A percentile compares a stretch with the other conserved stretches of the same genome.
Evolutionary conservation across 371 early-diverging fungal species (phyloP).

Genomic region (Rhizopus arrhizus): DNA sequence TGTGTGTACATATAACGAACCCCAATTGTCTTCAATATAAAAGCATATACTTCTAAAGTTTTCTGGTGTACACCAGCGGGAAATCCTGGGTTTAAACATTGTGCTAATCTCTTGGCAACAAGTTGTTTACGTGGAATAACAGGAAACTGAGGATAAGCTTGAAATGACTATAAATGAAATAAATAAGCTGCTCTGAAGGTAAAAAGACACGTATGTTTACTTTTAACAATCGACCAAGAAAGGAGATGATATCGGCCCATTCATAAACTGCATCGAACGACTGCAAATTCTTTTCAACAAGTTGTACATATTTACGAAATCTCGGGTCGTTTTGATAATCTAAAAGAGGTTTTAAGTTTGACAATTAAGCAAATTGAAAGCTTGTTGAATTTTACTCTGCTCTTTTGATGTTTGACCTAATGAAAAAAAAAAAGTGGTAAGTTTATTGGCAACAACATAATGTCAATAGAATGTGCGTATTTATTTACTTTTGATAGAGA

Average conservation of each 20-base stretch:
- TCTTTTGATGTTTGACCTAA: constrained; percentile 18
- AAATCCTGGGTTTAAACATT: constrained; percentile 97
- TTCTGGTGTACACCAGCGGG: constrained; percentile 99
- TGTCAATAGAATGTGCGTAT: not conserved
- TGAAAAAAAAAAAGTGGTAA: not conserved
- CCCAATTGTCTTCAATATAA: constrained; percentile 85
- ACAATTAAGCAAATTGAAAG: not conserved
- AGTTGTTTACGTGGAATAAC: constrained; percentile 84
- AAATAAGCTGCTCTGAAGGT: not conserved
- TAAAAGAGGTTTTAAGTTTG: not conserved
- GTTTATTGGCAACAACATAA: not conserved
- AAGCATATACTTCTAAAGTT: constrained; percentile 88
- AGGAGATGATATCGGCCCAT: constrained; percentile 96
- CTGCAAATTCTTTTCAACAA: constrained; percentile 83
- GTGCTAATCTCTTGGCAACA: constrained; percentile 94
- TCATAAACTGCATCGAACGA: constrained; percentile 92
- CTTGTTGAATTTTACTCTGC: constrained; percentile 9
- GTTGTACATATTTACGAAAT: constrained; percentile 77
- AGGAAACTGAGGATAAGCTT: constrained; percentile 76
- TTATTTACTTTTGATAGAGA: constrained; percentile 8
- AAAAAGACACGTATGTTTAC: constrained; percentile 40
- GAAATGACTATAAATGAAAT: constrained; percentile 62
- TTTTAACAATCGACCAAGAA: constrained; percentile 81
- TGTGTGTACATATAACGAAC: constrained; percentile 42
- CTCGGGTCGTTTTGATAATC: constrained; percentile 65